These are phyloP conservation scores for Cymodocea nodosa DNA, from an alignment of 116 monocot genomes.

Conservation along the genomic window DNA sequence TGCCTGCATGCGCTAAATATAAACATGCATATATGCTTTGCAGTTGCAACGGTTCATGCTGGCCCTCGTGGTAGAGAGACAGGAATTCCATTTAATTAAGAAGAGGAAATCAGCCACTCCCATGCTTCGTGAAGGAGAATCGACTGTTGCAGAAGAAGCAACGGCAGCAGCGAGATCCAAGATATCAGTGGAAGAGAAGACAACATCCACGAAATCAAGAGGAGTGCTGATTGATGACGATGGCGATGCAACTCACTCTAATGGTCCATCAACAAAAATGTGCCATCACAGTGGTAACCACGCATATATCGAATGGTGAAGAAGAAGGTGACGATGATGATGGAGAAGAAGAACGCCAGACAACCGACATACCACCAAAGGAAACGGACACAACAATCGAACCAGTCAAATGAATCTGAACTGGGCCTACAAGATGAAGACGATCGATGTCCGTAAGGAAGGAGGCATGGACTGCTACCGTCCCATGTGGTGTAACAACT, in stretches of 20 bases:
- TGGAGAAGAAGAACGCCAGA: not conserved
- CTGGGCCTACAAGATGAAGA: not conserved
- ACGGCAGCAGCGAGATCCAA: no score
- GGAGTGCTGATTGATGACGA: no score
- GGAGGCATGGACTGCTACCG: not conserved
- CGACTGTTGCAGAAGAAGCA: no score
- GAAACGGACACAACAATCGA: not conserved
- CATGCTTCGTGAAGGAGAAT: not conserved
- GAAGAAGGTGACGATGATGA: not conserved
- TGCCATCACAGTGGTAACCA: no score
- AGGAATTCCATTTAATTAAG: conserved; percentile 2
- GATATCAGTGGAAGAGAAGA: no score
- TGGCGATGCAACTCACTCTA: no score
- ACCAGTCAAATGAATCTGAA: no score
- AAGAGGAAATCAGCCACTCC: not conserved
- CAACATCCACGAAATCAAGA: no score
- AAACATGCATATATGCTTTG: not conserved
- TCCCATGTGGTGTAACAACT: not conserved
- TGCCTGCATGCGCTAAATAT: no score
- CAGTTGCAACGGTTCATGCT: not conserved
- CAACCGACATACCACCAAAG: not conserved
- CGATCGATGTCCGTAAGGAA: no score
- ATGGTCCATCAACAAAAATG: no score
- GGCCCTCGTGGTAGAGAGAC: not conserved
- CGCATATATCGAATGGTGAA: not conserved